Conservation (phyloP, 371 early-diverging fungal species). For the Actinomortierella ambigua region DNA sequence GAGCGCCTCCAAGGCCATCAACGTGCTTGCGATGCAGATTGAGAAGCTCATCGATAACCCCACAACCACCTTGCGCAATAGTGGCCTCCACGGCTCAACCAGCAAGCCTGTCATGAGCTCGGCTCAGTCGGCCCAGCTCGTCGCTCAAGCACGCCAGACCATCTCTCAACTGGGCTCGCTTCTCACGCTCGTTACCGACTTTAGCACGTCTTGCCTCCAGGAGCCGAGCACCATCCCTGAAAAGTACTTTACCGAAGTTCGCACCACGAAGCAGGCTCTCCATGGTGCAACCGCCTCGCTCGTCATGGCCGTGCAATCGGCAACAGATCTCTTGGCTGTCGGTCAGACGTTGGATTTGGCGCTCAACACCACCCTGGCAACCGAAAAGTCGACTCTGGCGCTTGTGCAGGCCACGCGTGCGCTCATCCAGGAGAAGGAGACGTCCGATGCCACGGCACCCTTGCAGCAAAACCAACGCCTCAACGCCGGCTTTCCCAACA, state of each 20-base stretch:
- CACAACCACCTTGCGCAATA: constrained; percentile 18
- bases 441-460: constrained; percentile 12
- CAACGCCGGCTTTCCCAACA: constrained; percentile 8
- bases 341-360: constrained; percentile 34
- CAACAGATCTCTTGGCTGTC: constrained; percentile 34
- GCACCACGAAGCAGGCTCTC: constrained; percentile 34
- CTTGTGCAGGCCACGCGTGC: constrained; percentile 42
- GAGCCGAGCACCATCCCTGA: constrained; percentile 30
- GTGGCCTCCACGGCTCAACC: constrained; percentile 8
- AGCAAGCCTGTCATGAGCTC: constrained; percentile 38
- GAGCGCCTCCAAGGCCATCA: constrained; percentile 40
- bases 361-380: constrained; percentile 34
- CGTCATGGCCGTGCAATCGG: constrained; percentile 41
- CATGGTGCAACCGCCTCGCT: constrained; percentile 42
- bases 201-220: constrained; percentile 23
- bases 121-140: constrained; percentile 46
- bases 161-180: constrained; percentile 48
- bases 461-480: not conserved
- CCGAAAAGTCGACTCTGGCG: constrained; percentile 47
- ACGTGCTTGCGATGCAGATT: constrained; percentile 38
- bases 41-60: constrained; percentile 40
- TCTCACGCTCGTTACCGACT: constrained; percentile 46
- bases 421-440: constrained; percentile 48
- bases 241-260: constrained; percentile 39
- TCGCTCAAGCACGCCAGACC: constrained; percentile 46